Base-by-base conservation (phyloP, 805 yeast genomes). In the Barnettozyma sucrosica region DNA sequence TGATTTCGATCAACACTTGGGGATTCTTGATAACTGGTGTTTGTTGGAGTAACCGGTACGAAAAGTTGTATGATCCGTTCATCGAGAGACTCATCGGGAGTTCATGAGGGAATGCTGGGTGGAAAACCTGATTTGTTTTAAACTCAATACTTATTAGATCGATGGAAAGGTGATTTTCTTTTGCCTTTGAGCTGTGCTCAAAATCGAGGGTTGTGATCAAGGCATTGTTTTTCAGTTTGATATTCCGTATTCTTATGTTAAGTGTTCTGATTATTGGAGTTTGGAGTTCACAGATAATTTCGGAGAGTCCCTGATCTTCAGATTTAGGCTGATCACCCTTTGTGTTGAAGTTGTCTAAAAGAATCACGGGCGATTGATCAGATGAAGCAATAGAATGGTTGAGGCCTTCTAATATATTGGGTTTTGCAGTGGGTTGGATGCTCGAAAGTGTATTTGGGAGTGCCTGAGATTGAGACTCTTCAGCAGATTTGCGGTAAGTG, bases 191-290 rank as follows among this genome's bases (percentile, higher is more conserved):
- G 1, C 80, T 68, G 2, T 72, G 64, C 48, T 75, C 80, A 10
- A 78, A 59, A 45, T 72, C 76, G 40, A 78, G 58, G 1, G 77
- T 72, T 1, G 79, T 70, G n/a, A 78, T 57, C 2, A 78, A 54
- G 3, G 69, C 56, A 47, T 71, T 64, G 8, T 79, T 77, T 5
- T 77, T 75, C 5, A 80, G 72, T 49, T 71, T 72, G 7, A 77
- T 68, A 26, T 77, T 72, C 40, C 74, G 66, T 16, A 78, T 59
- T 45, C 71, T 66, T 6, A 78, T 63, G n/a, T 73, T 71, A 36
- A 78, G 55, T 0, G 76, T 70, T 1, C 70, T 56, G 18, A 58
- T 57, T 3, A 66, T 63, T 3, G 70, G 67, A 6, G 66, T 18
- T 10, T 23, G 34, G 1, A 51, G 7, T 19, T 43, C 33, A 20